Base-by-base conservation (phyloP, 106 monocot species). In the Dendrobium chrysotoxum region DNA sequence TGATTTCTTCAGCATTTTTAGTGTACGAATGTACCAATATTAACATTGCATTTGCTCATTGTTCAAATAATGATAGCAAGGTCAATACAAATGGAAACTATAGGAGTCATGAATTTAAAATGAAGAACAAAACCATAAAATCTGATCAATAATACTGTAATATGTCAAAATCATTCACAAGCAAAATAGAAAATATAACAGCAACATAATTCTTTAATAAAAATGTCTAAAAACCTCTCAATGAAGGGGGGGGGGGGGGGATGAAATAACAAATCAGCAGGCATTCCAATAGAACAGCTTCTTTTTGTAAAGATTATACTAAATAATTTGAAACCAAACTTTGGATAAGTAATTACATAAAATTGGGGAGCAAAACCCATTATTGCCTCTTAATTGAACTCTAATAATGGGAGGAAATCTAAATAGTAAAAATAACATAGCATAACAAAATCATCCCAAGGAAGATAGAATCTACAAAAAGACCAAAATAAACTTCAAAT, bases 11-110 rank as follows among this genome's bases (percentile, higher is more conserved):
- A 31, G 98, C 92, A 61, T 92, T 92, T 55, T 84, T 88, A 18
- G 94, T 98, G 79, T 91, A 81, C 2, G 98, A 98, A 58, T 98
- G 98, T 45, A 95, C 92, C 38, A 95, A 91, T 77, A 85, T 91
- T 39, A 95, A 85, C 10, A 95, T 92, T 78, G 98, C 95, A 79
- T 98, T 94, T 82, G 83, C 89, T 85, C 89, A 87, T 95, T 98
- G 82, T 35, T 58, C 46, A 83, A 86, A 57, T 21, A 21, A 65
- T 68, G 2, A 30, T 68, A 9, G 30, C 25, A 68, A 10, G 57
- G 21, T 28, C 12, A 68, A 73, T 6, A 40, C 12, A 31, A 68
- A 68, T n/a, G 6, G 9, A 73, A 40, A 73, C 21, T 68, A 30
- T 0, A 68, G 30, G 26, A 2, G 68, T 31, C 30, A 68, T 28